A percentile compares a stretch with the other conserved stretches of the same genome.
Conservation (phyloP, 768 basidiomycete genomes). For the Xanthoconium stramineum region DNA sequence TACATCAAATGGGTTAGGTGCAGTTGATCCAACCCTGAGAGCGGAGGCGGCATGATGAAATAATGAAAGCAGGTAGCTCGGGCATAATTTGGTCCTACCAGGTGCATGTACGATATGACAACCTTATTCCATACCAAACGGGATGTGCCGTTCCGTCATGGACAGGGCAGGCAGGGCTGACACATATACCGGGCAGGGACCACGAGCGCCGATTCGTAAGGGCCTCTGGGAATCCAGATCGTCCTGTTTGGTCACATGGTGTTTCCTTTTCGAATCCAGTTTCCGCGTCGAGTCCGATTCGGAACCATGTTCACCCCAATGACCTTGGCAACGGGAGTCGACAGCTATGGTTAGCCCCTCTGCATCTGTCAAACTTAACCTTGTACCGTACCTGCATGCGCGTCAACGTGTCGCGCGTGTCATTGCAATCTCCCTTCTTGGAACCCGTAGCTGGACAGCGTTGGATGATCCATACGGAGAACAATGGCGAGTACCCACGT, state of each 20-base stretch:
- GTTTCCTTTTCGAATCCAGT: neutral
- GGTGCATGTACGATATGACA: constrained; percentile 2
- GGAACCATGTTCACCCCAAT: constrained; percentile 1
- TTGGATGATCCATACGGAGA: neutral
- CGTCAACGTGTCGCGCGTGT: neutral
- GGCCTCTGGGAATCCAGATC: neutral
- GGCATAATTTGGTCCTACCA: neutral
- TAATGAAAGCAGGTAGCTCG: neutral
- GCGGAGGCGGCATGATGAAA: neutral
- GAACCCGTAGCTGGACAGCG: neutral
- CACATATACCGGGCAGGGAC: neutral
- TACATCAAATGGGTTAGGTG: neutral
- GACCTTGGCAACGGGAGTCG: constrained; percentile 3
- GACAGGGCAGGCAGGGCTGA: neutral
- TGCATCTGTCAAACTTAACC: constrained; percentile 21
- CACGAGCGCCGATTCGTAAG: neutral
- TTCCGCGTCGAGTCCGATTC: constrained; percentile 10
- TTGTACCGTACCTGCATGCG: constrained; percentile 10
- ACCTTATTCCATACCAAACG: constrained; percentile 6
- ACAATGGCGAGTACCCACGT: neutral
- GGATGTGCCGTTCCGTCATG: neutral
- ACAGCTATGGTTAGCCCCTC: constrained; percentile 7
- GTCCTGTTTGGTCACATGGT: neutral
- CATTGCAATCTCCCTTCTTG: neutral
- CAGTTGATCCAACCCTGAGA: neutral